phyloP scores from a whole-genome alignment of 495 filamentous ascomycete genomes.

The Tirmania nivea region DNA sequence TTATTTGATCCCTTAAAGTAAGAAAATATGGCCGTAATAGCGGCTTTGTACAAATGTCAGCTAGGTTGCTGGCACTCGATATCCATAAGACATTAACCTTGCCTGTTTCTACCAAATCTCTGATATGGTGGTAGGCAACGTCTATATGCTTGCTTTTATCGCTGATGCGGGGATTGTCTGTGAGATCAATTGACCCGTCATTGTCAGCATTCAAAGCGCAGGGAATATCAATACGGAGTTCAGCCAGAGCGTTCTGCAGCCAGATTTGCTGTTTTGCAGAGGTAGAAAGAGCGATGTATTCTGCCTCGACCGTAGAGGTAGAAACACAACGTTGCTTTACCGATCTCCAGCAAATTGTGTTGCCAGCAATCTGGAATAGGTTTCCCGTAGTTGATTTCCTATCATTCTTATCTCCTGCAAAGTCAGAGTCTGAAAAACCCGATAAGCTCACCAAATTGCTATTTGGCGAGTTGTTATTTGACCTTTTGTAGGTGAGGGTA shows the following conservation, averaged over 20 bases:
- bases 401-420: neutral
- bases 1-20: too few relatives aligned
- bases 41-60: neutral
- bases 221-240: neutral
- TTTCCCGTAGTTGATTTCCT: neutral
- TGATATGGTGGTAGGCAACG: neutral
- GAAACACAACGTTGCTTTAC: conserved; percentile 3
- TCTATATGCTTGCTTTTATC: neutral
- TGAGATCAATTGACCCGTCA: neutral
- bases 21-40: too few relatives aligned
- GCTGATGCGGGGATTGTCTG: neutral
- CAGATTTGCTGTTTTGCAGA: conserved; percentile 1
- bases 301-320: neutral
- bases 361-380: neutral
- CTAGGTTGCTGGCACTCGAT: neutral
- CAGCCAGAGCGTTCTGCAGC: neutral
- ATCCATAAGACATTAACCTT: neutral
- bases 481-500: neutral
- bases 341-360: neutral
- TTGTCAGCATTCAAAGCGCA: neutral
- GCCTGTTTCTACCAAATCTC: neutral
- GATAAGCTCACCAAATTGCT: too few relatives aligned
- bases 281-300: conserved; percentile 2
- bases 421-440: neutral
- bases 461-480: neutral